Percentiles rank a stretch among this genome's conserved stretches.
Evolutionary conservation across 2,329 filamentous ascomycete species (phyloP).

Genomic region (Graphilbum sp.): DNA sequence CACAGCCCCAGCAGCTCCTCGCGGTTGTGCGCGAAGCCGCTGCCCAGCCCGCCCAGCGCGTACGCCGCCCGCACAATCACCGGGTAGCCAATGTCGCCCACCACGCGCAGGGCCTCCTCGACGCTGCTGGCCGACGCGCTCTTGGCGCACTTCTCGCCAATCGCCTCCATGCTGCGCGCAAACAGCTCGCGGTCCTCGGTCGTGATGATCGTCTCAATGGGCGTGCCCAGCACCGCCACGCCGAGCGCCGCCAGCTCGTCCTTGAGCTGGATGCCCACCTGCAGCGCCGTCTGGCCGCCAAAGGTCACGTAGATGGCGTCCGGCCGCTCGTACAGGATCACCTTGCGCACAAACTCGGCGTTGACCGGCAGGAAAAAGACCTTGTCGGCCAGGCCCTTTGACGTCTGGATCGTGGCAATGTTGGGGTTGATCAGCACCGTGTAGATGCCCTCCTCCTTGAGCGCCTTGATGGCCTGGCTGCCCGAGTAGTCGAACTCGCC

Average conservation of each 20-base stretch:
- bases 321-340: slow-evolving; percentile 85
- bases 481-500: slow-evolving; percentile 99
- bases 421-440: slow-evolving; percentile 98
- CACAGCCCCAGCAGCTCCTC: slow-evolving; percentile 72
- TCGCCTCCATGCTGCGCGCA: slow-evolving; percentile 94
- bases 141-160: slow-evolving; percentile 94
- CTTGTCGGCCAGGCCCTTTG: slow-evolving; percentile 93
- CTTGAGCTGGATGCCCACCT: slow-evolving; percentile 92
- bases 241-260: slow-evolving; percentile 89
- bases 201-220: slow-evolving; percentile 95
- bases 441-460: slow-evolving; percentile 97
- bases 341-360: slow-evolving; percentile 91
- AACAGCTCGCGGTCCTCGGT: slow-evolving; percentile 97
- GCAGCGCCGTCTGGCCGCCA: slow-evolving; percentile 91
- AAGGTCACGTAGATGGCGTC: slow-evolving; percentile 98
- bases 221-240: slow-evolving; percentile 87
- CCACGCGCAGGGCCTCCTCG: slow-evolving; percentile 75
- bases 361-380: slow-evolving; percentile 98
- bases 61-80: slow-evolving; percentile 96
- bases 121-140: slow-evolving; percentile 82
- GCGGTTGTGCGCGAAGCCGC: slow-evolving; percentile 86
- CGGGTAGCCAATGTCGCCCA: slow-evolving; percentile 85
- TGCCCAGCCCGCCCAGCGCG: slow-evolving; percentile 84
- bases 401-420: slow-evolving; percentile 97
- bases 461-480: slow-evolving; percentile 92